Percentiles rank a stretch among this genome's conserved stretches.
Conservation (phyloP, 352 stramenopile genomes). For the Phytophthora vignae region DNA sequence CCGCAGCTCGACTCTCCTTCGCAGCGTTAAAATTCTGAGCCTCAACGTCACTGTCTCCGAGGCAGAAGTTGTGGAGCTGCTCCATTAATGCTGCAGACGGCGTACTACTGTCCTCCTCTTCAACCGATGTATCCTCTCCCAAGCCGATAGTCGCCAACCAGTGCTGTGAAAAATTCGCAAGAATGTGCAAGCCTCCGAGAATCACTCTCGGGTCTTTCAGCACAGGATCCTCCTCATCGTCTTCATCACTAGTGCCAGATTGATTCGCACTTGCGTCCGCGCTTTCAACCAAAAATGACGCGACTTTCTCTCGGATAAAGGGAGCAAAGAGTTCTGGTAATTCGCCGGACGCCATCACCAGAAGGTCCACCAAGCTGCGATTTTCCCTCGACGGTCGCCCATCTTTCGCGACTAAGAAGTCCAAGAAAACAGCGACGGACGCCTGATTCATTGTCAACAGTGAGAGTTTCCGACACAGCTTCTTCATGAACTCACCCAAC, state of each 20-base stretch:
- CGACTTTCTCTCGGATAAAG: conserved; percentile 62
- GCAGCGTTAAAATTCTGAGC: conserved; percentile 33
- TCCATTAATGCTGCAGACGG: conserved; percentile 46
- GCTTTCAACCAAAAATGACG: conserved; percentile 52
- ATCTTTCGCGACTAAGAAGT: conserved; percentile 47
- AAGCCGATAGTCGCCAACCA: conserved; percentile 38
- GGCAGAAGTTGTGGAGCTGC: conserved; percentile 62
- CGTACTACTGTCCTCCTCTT: conserved; percentile 28
- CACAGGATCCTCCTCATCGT: conserved; percentile 44
- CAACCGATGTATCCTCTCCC: conserved; percentile 24
- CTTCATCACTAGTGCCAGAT: conserved; percentile 31
- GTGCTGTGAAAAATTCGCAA: conserved; percentile 65
- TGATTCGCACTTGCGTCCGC: conserved; percentile 7
- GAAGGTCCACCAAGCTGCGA: conserved; percentile 59
- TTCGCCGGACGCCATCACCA: conserved; percentile 59
- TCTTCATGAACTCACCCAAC: conserved; percentile 83
- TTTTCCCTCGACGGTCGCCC: conserved; percentile 50
- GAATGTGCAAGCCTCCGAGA: conserved; percentile 53
- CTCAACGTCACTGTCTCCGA: conserved; percentile 39
- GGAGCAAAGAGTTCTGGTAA: conserved; percentile 59
- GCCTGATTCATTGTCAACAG: conserved; percentile 70
- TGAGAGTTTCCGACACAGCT: conserved; percentile 82
- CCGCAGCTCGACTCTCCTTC: conserved; percentile 52
- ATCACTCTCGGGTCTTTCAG: conserved; percentile 57
- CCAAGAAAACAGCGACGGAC: conserved; percentile 45